Conservation (phyloP, 495 filamentous ascomycete genomes). For the Cercophora newfieldiana region DNA sequence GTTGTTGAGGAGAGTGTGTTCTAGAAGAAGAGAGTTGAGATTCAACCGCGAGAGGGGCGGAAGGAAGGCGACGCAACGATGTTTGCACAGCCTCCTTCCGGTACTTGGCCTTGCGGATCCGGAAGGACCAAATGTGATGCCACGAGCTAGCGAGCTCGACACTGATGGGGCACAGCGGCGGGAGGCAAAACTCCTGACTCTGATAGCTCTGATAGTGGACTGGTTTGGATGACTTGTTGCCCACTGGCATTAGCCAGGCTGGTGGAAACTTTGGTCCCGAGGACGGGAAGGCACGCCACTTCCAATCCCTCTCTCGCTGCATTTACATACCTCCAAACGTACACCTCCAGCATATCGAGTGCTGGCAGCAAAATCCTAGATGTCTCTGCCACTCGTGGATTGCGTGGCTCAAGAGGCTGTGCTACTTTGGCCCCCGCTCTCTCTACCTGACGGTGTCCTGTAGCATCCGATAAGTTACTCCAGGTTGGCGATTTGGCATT, state of each 20-base stretch:
- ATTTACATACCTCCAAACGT: too few species aligned
- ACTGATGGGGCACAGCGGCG: neutral
- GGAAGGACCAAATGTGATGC: neutral
- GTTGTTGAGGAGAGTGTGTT: neutral
- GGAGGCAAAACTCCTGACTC: neutral
- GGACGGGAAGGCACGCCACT: neutral
- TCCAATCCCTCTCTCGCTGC: neutral
- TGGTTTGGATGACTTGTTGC: neutral
- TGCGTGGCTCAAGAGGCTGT: neutral
- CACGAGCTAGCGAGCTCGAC: neutral
- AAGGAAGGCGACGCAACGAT: neutral
- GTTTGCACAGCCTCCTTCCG: constrained; percentile 13
- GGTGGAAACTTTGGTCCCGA: neutral
- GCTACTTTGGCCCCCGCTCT: neutral
- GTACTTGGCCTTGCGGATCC: neutral
- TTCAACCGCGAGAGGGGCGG: neutral
- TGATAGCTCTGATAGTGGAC: neutral
- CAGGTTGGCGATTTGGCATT: too few species aligned
- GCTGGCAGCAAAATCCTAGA: too few species aligned
- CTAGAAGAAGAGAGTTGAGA: constrained; percentile 1
- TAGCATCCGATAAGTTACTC: neutral
- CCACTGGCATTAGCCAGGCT: neutral
- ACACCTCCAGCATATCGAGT: too few species aligned
- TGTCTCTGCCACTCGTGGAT: neutral
- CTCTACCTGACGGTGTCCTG: neutral